These are phyloP conservation scores for Podaxis sp. DNA, from an alignment of 768 basidiomycete genomes.

Conservation along the genomic window DNA sequence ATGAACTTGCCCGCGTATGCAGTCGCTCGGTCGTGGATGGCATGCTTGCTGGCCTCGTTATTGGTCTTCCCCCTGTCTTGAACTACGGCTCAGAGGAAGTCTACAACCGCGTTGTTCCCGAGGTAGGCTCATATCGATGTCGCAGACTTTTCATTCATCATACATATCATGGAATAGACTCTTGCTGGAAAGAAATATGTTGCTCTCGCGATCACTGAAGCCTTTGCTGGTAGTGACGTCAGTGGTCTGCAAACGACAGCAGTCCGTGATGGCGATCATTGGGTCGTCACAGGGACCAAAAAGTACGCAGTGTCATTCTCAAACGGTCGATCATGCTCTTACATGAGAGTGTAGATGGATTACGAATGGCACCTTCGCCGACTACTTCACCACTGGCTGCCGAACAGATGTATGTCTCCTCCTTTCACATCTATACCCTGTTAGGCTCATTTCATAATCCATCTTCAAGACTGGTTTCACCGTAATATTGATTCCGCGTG, in stretches of 20 bases:
- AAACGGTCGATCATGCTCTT: not conserved
- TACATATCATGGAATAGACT: constrained; percentile 24
- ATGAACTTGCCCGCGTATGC: constrained; percentile 81
- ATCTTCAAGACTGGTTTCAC: constrained; percentile 62
- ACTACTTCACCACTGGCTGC: constrained; percentile 83
- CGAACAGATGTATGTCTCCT: constrained; percentile 55
- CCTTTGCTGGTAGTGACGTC: constrained; percentile 90
- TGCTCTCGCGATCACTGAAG: constrained; percentile 89
- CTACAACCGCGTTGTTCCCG: constrained; percentile 67
- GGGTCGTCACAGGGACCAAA: constrained; percentile 92
- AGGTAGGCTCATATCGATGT: constrained; percentile 38
- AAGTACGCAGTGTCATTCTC: constrained; percentile 50
- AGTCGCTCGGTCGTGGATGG: constrained; percentile 90
- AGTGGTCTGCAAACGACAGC: constrained; percentile 85
- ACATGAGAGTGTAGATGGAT: constrained; percentile 63
- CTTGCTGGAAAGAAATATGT: constrained; percentile 81
- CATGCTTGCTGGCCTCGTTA: constrained; percentile 76
- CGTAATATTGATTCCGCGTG: constrained; percentile 74
- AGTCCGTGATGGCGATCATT: constrained; percentile 78
- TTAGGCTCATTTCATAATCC: not conserved
- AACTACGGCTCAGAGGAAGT: constrained; percentile 85
- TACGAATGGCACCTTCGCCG: constrained; percentile 82
- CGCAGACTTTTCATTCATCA: not conserved
- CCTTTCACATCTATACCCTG: not conserved
- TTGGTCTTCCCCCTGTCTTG: constrained; percentile 85